phyloP scores from a whole-genome alignment of 2,329 filamentous ascomycete genomes.

The Tolypocladium nubicola region DNA sequence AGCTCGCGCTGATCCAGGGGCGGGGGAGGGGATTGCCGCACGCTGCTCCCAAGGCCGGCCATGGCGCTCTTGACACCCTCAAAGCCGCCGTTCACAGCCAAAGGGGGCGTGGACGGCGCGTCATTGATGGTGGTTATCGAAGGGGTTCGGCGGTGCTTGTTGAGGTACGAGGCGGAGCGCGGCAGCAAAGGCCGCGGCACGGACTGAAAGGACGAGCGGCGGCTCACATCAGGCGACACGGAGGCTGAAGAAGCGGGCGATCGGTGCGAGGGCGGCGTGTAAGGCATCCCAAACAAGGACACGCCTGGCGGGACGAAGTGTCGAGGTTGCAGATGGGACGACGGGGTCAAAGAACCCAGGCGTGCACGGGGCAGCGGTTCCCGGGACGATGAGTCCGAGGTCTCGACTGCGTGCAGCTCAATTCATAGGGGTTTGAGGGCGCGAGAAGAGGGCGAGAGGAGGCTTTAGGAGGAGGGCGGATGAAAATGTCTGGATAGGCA shows the following conservation, averaged over 20 bases:
- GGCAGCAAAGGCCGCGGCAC: slow-evolving; percentile 44
- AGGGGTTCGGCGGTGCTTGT: slow-evolving; percentile 49
- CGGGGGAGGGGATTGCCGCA: slow-evolving; percentile 78
- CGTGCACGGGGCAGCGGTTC: not conserved
- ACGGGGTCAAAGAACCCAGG: not conserved
- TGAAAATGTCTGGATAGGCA: not conserved
- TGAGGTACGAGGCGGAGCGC: slow-evolving; percentile 55
- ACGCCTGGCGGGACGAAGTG: slow-evolving; percentile 7
- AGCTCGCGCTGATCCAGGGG: slow-evolving; percentile 52
- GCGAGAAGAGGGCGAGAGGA: not conserved
- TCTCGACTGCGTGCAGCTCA: not conserved
- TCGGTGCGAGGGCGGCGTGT: slow-evolving; percentile 66
- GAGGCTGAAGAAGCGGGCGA: slow-evolving; percentile 51
- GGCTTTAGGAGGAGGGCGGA: not conserved
- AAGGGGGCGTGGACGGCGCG: slow-evolving; percentile 21
- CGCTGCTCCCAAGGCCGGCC: slow-evolving; percentile 38
- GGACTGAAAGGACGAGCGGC: slow-evolving; percentile 45
- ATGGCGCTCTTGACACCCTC: slow-evolving; percentile 15
- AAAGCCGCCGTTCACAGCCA: slow-evolving; percentile 10
- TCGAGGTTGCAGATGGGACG: not conserved
- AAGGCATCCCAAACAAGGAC: slow-evolving; percentile 58
- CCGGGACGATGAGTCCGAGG: not conserved
- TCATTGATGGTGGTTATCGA: slow-evolving; percentile 26
- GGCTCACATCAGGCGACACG: slow-evolving; percentile 45
- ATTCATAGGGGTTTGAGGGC: not conserved